Conservation (phyloP, 169 alveolate genomes). For the Eimeria sp. region DNA sequence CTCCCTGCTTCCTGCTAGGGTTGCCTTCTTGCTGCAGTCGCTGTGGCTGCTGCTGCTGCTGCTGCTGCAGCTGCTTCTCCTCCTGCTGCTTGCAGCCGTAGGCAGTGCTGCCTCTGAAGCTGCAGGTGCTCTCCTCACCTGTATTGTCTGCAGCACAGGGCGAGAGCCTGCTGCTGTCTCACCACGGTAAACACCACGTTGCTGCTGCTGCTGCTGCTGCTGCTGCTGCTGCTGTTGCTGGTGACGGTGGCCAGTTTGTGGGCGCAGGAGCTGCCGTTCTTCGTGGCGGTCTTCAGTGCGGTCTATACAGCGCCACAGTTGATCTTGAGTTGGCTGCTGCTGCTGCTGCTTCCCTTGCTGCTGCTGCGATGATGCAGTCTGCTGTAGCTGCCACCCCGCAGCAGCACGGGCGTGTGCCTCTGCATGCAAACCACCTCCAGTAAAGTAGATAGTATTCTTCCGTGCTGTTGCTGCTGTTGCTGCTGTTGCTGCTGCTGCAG, state of each 20-base stretch:
- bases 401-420: not conserved
- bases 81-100: not conserved
- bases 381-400: not conserved
- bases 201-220: slow-evolving; percentile 1
- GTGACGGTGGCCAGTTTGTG: not conserved
- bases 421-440: not conserved
- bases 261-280: not conserved
- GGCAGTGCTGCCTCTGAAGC: not conserved
- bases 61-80: slow-evolving; percentile 63
- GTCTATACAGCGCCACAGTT: slow-evolving; percentile 54
- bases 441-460: not conserved
- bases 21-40: not conserved
- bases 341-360: slow-evolving; percentile 15
- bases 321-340: slow-evolving; percentile 54
- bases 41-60: no score
- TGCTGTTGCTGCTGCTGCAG: not conserved
- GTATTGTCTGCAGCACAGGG: slow-evolving; percentile 18
- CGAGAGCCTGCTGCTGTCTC: not conserved
- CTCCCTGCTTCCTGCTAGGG: not conserved
- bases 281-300: not conserved
- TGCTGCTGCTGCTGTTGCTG: slow-evolving; percentile 2
- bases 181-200: not conserved
- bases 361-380: not conserved
- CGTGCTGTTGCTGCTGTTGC: not conserved
- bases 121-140: not conserved